phyloP scores from a whole-genome alignment of 257 asterid genomes.

The Euphrasia confusa region DNA sequence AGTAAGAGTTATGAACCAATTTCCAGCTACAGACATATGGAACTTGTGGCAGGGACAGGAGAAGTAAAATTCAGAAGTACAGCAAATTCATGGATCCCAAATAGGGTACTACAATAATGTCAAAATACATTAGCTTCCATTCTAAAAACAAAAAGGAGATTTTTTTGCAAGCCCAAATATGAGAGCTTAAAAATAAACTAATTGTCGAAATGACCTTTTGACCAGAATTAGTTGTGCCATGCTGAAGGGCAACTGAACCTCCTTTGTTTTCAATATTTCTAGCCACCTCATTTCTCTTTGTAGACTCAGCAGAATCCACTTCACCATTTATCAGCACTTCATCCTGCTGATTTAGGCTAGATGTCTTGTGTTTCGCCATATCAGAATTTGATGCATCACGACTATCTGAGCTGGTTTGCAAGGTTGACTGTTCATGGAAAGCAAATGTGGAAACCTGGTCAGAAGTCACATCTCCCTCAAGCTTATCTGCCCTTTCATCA shows the following conservation, averaged over 20 bases:
- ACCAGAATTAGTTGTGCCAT: conserved; percentile 45
- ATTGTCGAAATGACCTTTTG: conserved; percentile 54
- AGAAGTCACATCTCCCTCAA: conserved; percentile 44
- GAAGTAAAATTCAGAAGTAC: conserved; percentile 1
- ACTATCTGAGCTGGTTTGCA: conserved; percentile 34
- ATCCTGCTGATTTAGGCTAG: conserved; percentile 39
- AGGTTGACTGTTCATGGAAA: conserved; percentile 51
- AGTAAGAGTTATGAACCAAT: neutral
- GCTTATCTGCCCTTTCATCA: conserved; percentile 40
- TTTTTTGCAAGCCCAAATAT: too few relatives aligned
- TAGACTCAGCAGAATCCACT: conserved; percentile 42
- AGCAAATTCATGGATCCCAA: conserved; percentile 14
- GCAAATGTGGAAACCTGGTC: conserved; percentile 76
- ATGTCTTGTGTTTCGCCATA: conserved; percentile 27
- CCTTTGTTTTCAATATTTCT: conserved; percentile 50
- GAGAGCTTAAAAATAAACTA: conserved; percentile 14
- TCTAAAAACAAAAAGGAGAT: neutral
- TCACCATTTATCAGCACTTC: conserved; percentile 49
- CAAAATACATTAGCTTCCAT: neutral
- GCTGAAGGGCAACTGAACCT: conserved; percentile 42
- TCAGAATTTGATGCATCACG: conserved; percentile 38
- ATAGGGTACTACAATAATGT: neutral
- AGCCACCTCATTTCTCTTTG: conserved; percentile 33
- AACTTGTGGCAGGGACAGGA: neutral
- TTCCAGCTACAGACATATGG: neutral